phyloP scores from a whole-genome alignment of 2,329 filamentous ascomycete genomes.

The Alternaria arbusti region DNA sequence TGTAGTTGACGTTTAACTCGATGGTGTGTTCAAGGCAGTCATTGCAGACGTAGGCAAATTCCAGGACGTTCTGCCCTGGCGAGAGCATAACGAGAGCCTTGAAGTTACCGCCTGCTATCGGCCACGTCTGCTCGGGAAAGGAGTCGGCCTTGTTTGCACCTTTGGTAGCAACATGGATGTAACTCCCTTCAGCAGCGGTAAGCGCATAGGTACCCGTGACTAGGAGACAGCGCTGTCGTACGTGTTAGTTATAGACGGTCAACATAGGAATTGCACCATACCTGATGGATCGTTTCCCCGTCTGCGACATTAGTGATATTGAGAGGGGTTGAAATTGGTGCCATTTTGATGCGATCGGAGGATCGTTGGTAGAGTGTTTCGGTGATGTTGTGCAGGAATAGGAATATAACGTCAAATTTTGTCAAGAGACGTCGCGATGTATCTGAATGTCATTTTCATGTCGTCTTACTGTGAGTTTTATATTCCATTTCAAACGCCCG shows the following conservation, averaged over 20 bases:
- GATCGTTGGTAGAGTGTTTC: neutral
- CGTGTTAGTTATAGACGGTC: neutral
- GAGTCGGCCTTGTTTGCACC: constrained; percentile 24
- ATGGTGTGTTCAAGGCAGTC: constrained; percentile 17
- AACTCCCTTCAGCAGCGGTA: constrained; percentile 21
- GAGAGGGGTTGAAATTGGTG: constrained; percentile 6
- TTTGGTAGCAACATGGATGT: constrained; percentile 29
- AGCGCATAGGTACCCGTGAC: constrained; percentile 33
- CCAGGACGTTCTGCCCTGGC: constrained; percentile 30
- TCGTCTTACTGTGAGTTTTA: neutral
- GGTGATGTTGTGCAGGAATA: neutral
- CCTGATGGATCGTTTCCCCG: constrained; percentile 38
- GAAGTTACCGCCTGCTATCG: constrained; percentile 38
- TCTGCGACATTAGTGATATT: constrained; percentile 30
- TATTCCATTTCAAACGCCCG: neutral
- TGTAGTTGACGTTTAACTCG: constrained; percentile 29
- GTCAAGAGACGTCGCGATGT: neutral
- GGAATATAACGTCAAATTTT: neutral
- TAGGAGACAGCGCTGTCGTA: constrained; percentile 33
- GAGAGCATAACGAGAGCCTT: constrained; percentile 42
- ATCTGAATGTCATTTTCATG: neutral
- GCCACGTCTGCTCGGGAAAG: constrained; percentile 43
- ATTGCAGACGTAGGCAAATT: constrained; percentile 29
- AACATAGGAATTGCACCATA: neutral
- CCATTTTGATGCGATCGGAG: neutral